A percentile compares a stretch with the other conserved stretches of the same genome.
Conservation (phyloP, 805 yeast species). For the Candida orba region DNA sequence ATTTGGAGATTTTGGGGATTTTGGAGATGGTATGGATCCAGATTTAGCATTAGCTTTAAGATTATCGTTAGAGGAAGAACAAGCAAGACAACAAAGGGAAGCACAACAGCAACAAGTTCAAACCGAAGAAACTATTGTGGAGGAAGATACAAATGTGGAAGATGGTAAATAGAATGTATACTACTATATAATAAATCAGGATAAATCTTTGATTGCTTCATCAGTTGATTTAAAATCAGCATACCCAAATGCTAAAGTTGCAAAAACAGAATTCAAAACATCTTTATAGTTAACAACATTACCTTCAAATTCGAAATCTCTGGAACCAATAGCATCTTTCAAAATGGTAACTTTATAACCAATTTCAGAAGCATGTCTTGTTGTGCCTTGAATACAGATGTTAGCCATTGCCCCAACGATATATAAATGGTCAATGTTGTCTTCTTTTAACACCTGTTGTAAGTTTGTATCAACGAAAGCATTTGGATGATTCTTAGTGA, state of each 20-base stretch:
- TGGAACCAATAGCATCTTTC: slow-evolving; percentile 16
- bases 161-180: slow-evolving; percentile 3
- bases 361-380: slow-evolving; percentile 13
- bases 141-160: slow-evolving; percentile 5
- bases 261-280: slow-evolving; percentile 11
- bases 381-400: slow-evolving; percentile 17
- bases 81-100: slow-evolving; percentile 80
- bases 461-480: slow-evolving; percentile 13
- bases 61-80: slow-evolving; percentile 91
- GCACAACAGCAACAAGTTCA: slow-evolving; percentile 4
- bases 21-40: slow-evolving; percentile 89
- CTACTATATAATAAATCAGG: not conserved
- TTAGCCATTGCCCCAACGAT: slow-evolving; percentile 18
- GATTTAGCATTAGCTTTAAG: slow-evolving; percentile 94
- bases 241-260: slow-evolving; percentile 14
- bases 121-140: not conserved
- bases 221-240: slow-evolving; percentile 7
- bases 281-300: slow-evolving; percentile 7
- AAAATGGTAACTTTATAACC: slow-evolving; percentile 12
- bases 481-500: slow-evolving; percentile 13
- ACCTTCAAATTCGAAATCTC: slow-evolving; percentile 14
- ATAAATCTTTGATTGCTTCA: slow-evolving; percentile 3
- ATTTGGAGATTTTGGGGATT: slow-evolving; percentile 46
- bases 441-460: slow-evolving; percentile 4
- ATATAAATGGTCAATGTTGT: slow-evolving; percentile 7